Evolutionary conservation across 164 flowering plant species (phyloP).

Genomic region (Umbilicus rupestris): DNA sequence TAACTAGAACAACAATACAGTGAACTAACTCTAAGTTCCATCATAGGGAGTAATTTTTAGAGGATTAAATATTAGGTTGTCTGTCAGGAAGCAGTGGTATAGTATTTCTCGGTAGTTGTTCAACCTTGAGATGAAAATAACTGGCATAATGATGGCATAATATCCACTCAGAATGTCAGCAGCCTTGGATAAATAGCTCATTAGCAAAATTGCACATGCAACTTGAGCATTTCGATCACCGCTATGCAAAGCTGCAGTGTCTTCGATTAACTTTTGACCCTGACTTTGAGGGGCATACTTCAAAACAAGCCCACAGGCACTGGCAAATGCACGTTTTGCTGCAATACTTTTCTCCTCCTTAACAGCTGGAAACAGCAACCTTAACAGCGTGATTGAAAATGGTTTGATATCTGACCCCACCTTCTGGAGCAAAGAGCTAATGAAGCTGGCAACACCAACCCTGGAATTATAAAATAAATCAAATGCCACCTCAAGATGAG

Average conservation of each 20-base stretch:
- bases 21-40: neutral
- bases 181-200: slow-evolving; percentile 56
- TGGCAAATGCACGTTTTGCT: slow-evolving; percentile 87
- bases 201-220: slow-evolving; percentile 71
- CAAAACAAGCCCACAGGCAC: slow-evolving; percentile 67
- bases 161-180: slow-evolving; percentile 65
- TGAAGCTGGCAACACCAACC: slow-evolving; percentile 92
- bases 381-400: slow-evolving; percentile 50
- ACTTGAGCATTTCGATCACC: slow-evolving; percentile 78
- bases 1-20: neutral
- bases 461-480: slow-evolving; percentile 26
- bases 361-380: slow-evolving; percentile 68
- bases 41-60: neutral
- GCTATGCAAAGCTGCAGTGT: slow-evolving; percentile 62
- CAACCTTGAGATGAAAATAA: slow-evolving; percentile 71
- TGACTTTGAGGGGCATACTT: slow-evolving; percentile 59
- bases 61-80: neutral
- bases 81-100: neutral
- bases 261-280: slow-evolving; percentile 76
- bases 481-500: neutral
- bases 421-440: slow-evolving; percentile 69
- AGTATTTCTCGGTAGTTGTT: neutral
- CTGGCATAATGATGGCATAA: slow-evolving; percentile 51
- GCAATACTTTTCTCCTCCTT: slow-evolving; percentile 71
- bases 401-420: slow-evolving; percentile 73